Percentiles rank a stretch among this genome's conserved stretches.
These are phyloP conservation scores for Handroanthus guayacan DNA, from an alignment of 257 asterid genomes.

Conservation along the genomic window DNA sequence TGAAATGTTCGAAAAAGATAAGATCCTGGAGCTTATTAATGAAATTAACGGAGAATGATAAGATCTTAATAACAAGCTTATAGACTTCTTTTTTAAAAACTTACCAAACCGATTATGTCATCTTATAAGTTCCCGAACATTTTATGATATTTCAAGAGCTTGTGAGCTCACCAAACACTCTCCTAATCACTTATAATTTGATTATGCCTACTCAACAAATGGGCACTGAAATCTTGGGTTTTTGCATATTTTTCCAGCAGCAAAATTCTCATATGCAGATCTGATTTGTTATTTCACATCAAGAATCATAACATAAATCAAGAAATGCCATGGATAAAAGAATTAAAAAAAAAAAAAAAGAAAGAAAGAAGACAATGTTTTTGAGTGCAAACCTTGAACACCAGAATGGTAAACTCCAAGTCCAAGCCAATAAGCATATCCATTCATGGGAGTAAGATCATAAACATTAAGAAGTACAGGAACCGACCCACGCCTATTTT, in stretches of 20 bases:
- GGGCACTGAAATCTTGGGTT: neutral
- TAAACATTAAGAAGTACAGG: slow-evolving; percentile 79
- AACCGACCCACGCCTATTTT: slow-evolving; percentile 58
- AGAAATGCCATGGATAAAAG: too few relatives aligned
- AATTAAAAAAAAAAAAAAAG: neutral
- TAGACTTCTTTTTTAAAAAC: too few relatives aligned
- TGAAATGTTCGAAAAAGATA: too few relatives aligned
- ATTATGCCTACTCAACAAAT: neutral
- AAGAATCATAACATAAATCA: neutral
- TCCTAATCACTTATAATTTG: too few relatives aligned
- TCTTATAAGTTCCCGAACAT: too few relatives aligned
- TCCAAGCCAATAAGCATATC: slow-evolving; percentile 90
- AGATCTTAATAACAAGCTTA: too few relatives aligned
- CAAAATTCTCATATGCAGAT: slow-evolving; percentile 25
- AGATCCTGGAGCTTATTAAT: too few relatives aligned
- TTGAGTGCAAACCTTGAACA: slow-evolving; percentile 65
- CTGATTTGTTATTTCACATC: slow-evolving; percentile 26
- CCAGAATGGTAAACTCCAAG: slow-evolving; percentile 93
- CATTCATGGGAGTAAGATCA: slow-evolving; percentile 77
- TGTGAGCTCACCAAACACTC: too few relatives aligned
- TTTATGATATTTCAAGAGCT: too few relatives aligned
- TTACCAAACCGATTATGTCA: too few relatives aligned
- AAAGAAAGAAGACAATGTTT: too few relatives aligned
- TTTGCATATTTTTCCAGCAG: neutral
- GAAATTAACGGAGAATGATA: too few relatives aligned